Evolutionary conservation across 208 protist species (phyloP).

Genomic region (Trypanosoma brucei): DNA sequence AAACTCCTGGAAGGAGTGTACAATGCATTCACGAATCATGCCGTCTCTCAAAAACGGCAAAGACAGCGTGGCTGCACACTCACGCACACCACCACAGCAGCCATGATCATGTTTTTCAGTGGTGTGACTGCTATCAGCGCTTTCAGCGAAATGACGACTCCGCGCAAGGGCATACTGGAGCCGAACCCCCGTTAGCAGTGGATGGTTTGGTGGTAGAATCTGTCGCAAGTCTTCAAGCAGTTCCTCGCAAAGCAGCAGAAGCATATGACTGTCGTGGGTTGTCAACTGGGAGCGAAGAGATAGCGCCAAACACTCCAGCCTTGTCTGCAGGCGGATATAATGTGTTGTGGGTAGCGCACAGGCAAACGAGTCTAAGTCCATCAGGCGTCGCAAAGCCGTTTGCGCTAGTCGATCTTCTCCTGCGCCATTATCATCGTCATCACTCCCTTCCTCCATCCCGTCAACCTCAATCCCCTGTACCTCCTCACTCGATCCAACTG

Average conservation of each 20-base stretch:
- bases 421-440: constrained; percentile 3
- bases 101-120: constrained; percentile 17
- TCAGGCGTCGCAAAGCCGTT: constrained; percentile 32
- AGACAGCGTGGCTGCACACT: constrained; percentile 38
- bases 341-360: constrained; percentile 47
- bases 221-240: constrained; percentile 57
- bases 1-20: constrained; percentile 74
- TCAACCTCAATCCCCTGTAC: too few relatives aligned
- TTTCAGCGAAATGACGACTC: constrained; percentile 34
- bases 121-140: constrained; percentile 15
- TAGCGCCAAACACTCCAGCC: constrained; percentile 45
- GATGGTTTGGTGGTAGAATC: constrained; percentile 43
- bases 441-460: background rate
- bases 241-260: constrained; percentile 40
- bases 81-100: constrained; percentile 69
- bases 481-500: background rate
- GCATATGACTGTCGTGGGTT: constrained; percentile 19
- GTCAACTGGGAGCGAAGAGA: constrained; percentile 30
- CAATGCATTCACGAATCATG: constrained; percentile 51
- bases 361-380: constrained; percentile 38
- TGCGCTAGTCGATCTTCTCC: constrained; percentile 10
- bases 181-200: constrained; percentile 59
- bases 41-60: constrained; percentile 56
- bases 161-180: constrained; percentile 63
- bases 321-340: constrained; percentile 37